Percentiles rank a stretch among this genome's conserved stretches.
Evolutionary conservation across 1,284 basidiomycete genomes (phyloP).

Genomic region (Sporisorium iseilematis-ciliati): DNA sequence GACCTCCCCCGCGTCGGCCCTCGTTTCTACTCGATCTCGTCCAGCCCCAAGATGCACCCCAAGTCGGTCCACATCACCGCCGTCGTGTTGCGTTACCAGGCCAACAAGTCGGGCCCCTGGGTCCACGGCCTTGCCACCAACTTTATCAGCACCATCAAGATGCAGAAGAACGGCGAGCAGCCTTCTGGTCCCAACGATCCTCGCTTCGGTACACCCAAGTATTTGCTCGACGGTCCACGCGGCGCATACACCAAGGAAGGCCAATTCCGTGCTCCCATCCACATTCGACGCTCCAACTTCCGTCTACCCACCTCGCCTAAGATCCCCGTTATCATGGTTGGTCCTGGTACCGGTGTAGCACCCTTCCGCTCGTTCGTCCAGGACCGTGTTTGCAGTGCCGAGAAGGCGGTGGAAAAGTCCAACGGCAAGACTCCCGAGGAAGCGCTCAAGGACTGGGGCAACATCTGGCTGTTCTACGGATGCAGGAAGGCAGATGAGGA

Average conservation of each 20-base stretch:
- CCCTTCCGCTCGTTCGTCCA: constrained; percentile 99
- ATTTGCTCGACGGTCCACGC: constrained; percentile 89
- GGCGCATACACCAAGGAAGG: constrained; percentile 78
- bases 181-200: constrained; percentile 60
- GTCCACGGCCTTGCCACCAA: constrained; percentile 67
- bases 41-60: constrained; percentile 90
- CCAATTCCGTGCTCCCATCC: constrained; percentile 87
- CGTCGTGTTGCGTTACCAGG: constrained; percentile 76
- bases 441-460: constrained; percentile 93
- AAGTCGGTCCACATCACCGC: constrained; percentile 92
- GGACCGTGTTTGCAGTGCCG: constrained; percentile 93
- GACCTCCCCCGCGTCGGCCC: constrained; percentile 92
- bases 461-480: constrained; percentile 93
- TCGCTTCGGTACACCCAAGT: constrained; percentile 75
- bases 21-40: constrained; percentile 98
- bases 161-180: constrained; percentile 74
- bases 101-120: constrained; percentile 41
- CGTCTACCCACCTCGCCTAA: constrained; percentile 95
- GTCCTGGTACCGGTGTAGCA: constrained; percentile 96
- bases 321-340: constrained; percentile 98
- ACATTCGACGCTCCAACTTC: constrained; percentile 95
- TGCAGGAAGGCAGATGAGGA: constrained; percentile 89
- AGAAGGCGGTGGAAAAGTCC: constrained; percentile 87
- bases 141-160: constrained; percentile 73
- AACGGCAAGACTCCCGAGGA: constrained; percentile 85